Evolutionary conservation across 345 rosid species (phyloP).

Genomic region (Syzygium jambos): DNA sequence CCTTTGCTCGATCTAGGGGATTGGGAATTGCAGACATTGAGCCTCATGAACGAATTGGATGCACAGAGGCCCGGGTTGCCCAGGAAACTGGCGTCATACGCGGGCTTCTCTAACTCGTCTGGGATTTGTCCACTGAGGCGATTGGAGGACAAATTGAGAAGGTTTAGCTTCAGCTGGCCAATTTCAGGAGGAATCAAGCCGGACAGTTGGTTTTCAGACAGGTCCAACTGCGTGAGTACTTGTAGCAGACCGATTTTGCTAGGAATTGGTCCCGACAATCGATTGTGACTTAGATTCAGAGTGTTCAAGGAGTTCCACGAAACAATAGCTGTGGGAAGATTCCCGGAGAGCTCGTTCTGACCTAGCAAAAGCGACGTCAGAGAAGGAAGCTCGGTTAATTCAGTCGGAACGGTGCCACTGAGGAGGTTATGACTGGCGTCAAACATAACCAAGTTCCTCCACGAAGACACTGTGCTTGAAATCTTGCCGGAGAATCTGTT

Average conservation of each 20-base stretch:
- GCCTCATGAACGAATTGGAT: conserved; percentile 6
- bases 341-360: conserved; percentile 38
- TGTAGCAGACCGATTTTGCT: conserved; percentile 25
- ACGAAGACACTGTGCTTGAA: conserved; percentile 18
- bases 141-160: conserved; percentile 53
- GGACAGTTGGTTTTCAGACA: conserved; percentile 40
- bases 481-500: conserved; percentile 42
- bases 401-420: conserved; percentile 33
- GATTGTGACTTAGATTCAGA: conserved; percentile 37
- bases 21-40: conserved; percentile 18
- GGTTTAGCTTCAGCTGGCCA: conserved; percentile 5
- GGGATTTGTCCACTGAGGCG: conserved; percentile 44
- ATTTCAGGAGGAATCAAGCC: conserved; percentile 40
- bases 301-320: conserved; percentile 31
- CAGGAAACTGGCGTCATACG: conserved; percentile 31
- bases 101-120: conserved; percentile 23
- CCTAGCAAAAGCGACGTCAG: conserved; percentile 29
- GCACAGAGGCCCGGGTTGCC: conserved; percentile 49
- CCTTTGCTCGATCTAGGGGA: conserved; percentile 2
- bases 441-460: conserved; percentile 28
- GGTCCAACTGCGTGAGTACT: conserved; percentile 23
- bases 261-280: conserved; percentile 44
- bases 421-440: conserved; percentile 45
- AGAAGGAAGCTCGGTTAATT: conserved; percentile 30
- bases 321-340: conserved; percentile 30